Base-by-base conservation (phyloP, 148 eudicot species). In the Nyssa sinensis region DNA sequence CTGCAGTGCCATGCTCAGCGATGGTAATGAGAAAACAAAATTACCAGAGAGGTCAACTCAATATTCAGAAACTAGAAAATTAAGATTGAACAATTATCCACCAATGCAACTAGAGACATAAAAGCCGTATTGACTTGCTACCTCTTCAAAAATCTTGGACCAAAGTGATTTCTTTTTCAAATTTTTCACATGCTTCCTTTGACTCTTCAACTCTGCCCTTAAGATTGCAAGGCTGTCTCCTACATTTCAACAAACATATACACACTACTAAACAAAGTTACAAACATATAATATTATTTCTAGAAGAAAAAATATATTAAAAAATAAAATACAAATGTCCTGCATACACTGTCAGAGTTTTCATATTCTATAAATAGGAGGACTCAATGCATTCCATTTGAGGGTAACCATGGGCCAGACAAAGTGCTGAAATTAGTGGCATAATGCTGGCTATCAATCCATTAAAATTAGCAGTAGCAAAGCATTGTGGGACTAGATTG, bases 81-180 rank as follows among this genome's bases (percentile, higher is more conserved):
- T 24, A 59, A 28, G 37, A 64, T n/a, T 55, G 29, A 29, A 67
- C 25, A 57, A 49, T 66, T 23, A 63, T 24, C 62, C 41, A 21
- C 28, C 58, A 14, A 47, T n/a, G 11, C 30, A 73, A 19, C 72
- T 53, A 19, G 47, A 68, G 59, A 73, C 29, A 78, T n/a, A n/a
- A n/a, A 30, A 44, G 39, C 29, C 64, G 47, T 23, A 41, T 41
- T 24, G 66, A 61, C 23, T 28, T 72, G 75, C 70, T 85, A 95
- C 99, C 97, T 92, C 99, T 87, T 95, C 99, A 88, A 95, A 86
- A 70, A 90, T 86, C 86, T 80, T 86, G 72, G 91, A 88, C 99
- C 99, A 95, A 57, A 95, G 87, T 39, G 99, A 95, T 81, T 92
- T 95, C 88, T 92, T 95, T 75, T 95, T 86, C 86, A 95, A 87